Base-by-base conservation (phyloP, 495 filamentous ascomycete genomes). In the Podospora didyma region DNA sequence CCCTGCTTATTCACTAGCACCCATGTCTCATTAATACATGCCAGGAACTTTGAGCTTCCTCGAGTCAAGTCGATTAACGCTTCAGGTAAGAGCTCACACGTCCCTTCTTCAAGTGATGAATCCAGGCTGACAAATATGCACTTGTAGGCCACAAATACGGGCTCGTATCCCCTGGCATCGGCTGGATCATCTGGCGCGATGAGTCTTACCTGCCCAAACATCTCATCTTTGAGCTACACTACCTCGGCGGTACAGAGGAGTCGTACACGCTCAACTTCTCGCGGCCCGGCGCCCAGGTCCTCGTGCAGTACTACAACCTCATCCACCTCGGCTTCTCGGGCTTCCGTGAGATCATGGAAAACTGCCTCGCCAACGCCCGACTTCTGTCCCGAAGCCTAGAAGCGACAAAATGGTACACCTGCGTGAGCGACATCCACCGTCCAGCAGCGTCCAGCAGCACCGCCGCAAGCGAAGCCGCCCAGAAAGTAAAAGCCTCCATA, bases 241-340 rank as follows among this genome's bases (percentile, higher is more conserved):
- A 91, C 57, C 79, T 90, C 2, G 87, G 87, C 34, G 88, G 88
- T 20, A 88, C 84, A 1, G 87, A 90, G 64, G 76, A 87, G 59
- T 87, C 84, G 0, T 91, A 81, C 69, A 88, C 86, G 0, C 81
- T 90, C 26, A 91, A 90, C 73, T 91, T 91, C 69, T 87, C 84
- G 2, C 79, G 87, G 1, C 88, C 88, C 0, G 86, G 85, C 14
- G 83, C 82, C 0, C 88, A 90, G 57, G 77, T 90, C 28, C 81
- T 89, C 49, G 87, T 77, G 7, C 88, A 91, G 65, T 91, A 90
- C 67, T 91, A 82, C 68, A 90, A 90, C 65, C 77, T 90, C 14
- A 85, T 90, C 49, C 85, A 88, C 59, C 80, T 91, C 5, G 88
- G 88, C 4, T 85, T 82, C 68, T 69, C 74, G 0, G 88, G 88